Evolutionary conservation across 176 grass and related monocot species (phyloP), one percentile per base, ranked within the genome.

Genomic region (Musa beccarii): DNA sequence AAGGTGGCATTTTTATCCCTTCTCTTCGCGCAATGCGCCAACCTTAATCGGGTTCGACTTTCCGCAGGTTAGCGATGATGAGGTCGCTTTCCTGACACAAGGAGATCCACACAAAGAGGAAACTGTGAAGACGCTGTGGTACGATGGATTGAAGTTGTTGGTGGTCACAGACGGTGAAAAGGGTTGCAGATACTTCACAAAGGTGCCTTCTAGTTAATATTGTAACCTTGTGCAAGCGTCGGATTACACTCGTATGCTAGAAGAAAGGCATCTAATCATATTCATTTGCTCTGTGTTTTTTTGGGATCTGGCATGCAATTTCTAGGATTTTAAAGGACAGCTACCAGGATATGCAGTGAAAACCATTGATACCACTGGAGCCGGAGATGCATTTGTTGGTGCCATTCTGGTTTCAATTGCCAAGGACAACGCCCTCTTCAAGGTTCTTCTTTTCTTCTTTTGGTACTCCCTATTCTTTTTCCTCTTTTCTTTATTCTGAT

Each of bases 81-180:
- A 96, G 83, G 93, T 96, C 0, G 86, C 87, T 0, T 97, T 97
- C 82, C 71, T 97, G 51, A 97, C 93, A 2, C 55, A 89, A 78
- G 84, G 90, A 0, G 89, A 97, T 11, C 79, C 93, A 1, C 76
- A 73, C 2, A 85, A 75, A 0, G 93, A 97, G 81, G 77, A 85
- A 71, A 90, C 90, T 8, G 86, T 97, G 5, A 81, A 90, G 19
- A 87, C 90, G 0, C 80, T 97, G 3, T 97, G 93, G 93, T 90
- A 90, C 4, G 93, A 97, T 0, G 90, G 90, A 0, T 75, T 97
- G 15, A 97, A 93, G 83, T 86, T 97, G 9, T 88, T 97, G 69
- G 77, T 97, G 17, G 93, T 97, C 62, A 97, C 93, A 9, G 93
- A 97, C 11, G 93, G 93, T 1, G 93, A 97, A 64, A 93, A 89